phyloP scores from a whole-genome alignment of 305 asterid genomes.

The Ajuga reptans region DNA sequence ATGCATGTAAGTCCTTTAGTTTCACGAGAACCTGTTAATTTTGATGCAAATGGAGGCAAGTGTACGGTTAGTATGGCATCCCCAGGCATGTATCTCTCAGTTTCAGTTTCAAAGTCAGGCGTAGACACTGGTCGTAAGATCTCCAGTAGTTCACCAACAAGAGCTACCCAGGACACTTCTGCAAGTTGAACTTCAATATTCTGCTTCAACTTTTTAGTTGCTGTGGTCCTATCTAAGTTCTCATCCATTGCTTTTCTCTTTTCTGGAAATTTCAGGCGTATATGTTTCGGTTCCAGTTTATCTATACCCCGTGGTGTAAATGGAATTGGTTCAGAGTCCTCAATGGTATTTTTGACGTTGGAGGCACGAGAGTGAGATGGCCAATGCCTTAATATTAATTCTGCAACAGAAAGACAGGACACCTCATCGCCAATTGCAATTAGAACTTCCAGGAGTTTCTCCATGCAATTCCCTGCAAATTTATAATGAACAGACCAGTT shows the following conservation, averaged over 20 bases:
- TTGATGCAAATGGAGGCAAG: conserved; percentile 53
- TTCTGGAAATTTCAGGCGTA: conserved; percentile 64
- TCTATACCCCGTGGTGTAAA: conserved; percentile 91
- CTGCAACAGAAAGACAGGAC: conserved; percentile 85
- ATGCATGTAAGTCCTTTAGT: conserved; percentile 32
- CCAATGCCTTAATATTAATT: conserved; percentile 82
- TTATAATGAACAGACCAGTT: conserved; percentile 21
- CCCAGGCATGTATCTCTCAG: conserved; percentile 37
- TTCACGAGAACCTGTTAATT: conserved; percentile 29
- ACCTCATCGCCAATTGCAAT: conserved; percentile 98
- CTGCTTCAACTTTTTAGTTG: conserved; percentile 58
- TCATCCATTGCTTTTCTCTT: conserved; percentile 65
- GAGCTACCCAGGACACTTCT: conserved; percentile 80
- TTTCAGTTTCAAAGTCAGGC: conserved; percentile 34
- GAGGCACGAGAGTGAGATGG: conserved; percentile 98
- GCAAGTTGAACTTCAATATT: conserved; percentile 54
- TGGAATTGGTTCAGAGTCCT: conserved; percentile 71
- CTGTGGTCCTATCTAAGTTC: conserved; percentile 35
- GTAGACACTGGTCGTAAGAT: conserved; percentile 37
- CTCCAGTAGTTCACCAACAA: conserved; percentile 54
- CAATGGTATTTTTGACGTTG: conserved; percentile 74
- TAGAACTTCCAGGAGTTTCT: conserved; percentile 90
- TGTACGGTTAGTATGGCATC: conserved; percentile 47
- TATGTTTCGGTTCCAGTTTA: conserved; percentile 80
- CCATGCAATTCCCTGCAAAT: conserved; percentile 96